Conservation (phyloP, 2,329 filamentous ascomycete genomes). For the Lecanicillium sp. region DNA sequence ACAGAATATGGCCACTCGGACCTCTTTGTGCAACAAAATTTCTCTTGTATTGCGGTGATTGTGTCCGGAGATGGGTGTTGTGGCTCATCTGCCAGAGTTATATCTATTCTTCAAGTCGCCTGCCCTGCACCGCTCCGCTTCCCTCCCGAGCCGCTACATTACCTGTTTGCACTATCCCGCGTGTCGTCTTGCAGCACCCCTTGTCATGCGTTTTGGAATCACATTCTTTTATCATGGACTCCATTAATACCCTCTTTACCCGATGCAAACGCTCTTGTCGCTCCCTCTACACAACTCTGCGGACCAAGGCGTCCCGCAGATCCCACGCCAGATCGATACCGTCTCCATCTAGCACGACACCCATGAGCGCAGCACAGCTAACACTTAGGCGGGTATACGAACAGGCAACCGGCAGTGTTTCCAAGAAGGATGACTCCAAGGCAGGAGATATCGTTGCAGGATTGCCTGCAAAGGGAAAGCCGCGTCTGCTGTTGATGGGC, state of each 20-base stretch:
- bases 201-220: background rate
- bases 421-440: conserved; percentile 43
- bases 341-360: background rate
- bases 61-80: conserved; percentile 1
- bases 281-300: background rate
- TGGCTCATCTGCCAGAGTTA: background rate
- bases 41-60: conserved; percentile 1
- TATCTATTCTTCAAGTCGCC: background rate
- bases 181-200: background rate
- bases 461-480: conserved; percentile 59
- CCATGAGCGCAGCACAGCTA: conserved; percentile 51
- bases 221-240: background rate
- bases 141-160: background rate
- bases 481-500: conserved; percentile 87
- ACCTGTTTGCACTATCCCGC: background rate
- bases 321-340: background rate
- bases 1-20: conserved; percentile 9
- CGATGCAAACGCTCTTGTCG: conserved; percentile 8
- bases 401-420: conserved; percentile 51
- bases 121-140: background rate
- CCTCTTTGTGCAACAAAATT: conserved; percentile 12
- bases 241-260: background rate
- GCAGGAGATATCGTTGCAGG: conserved; percentile 38
- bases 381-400: conserved; percentile 57
- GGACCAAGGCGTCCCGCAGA: background rate